Conservation (phyloP, 805 yeast genomes). For the Ogataea parapolymorpha region DNA sequence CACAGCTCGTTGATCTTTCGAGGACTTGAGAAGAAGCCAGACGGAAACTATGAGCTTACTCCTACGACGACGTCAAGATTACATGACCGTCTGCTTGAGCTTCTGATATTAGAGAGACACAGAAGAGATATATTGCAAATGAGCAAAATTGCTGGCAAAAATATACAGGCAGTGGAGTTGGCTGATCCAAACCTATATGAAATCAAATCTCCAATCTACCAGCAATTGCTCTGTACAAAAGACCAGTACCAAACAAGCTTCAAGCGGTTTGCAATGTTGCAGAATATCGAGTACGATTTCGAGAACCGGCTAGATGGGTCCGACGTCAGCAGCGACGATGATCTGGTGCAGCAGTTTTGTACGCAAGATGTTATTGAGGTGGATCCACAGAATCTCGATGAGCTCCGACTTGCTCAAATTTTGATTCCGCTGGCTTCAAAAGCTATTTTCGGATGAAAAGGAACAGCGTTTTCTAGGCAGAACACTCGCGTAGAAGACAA, state of each 20-base stretch:
- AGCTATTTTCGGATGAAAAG: conserved; percentile 25
- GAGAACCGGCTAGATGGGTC: conserved; percentile 28
- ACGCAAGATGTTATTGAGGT: conserved; percentile 23
- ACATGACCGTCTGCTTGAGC: conserved; percentile 33
- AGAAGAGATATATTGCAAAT: conserved; percentile 31
- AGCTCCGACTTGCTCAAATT: conserved; percentile 29
- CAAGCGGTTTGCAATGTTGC: conserved; percentile 32
- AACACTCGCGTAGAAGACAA: too few species aligned
- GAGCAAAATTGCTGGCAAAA: conserved; percentile 21
- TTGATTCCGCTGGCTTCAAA: conserved; percentile 36
- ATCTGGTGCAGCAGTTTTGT: conserved; percentile 30
- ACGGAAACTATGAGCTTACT: conserved; percentile 14
- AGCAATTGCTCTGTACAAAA: conserved; percentile 19
- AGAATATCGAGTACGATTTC: conserved; percentile 35
- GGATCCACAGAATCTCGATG: conserved; percentile 15
- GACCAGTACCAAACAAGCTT: conserved; percentile 27
- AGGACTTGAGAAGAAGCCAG: conserved; percentile 17
- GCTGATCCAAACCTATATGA: conserved; percentile 31
- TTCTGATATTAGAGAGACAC: conserved; percentile 36
- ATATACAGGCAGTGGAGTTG: conserved; percentile 24
- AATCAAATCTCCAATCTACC: conserved; percentile 32
- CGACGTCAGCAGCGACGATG: conserved; percentile 29
- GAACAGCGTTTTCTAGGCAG: neutral
- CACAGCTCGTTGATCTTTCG: conserved; percentile 21
- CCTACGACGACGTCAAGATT: conserved; percentile 32